Conservation (phyloP, 192 early-diverging fungal genomes). For the Neocallimastix lanati region DNA sequence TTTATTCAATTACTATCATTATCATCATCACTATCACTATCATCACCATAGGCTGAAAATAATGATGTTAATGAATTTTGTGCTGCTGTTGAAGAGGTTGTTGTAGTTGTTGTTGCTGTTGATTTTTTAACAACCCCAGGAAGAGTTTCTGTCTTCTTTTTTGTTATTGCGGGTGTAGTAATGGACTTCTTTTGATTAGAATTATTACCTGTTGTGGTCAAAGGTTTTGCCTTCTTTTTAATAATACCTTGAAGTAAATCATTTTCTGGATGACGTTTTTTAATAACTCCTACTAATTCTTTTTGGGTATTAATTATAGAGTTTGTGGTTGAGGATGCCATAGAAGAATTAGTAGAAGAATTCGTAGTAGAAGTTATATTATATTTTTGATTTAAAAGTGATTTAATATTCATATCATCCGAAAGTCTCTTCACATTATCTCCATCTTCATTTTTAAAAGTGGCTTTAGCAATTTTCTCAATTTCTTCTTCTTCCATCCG, state of each 20-base stretch:
- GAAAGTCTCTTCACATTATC: constrained; percentile 35
- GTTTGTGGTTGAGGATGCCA: not conserved
- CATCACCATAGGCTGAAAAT: not conserved
- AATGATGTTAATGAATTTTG: not conserved
- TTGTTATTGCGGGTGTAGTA: too few species aligned
- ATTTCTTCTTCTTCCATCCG: constrained; percentile 3
- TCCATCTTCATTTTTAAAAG: constrained; percentile 49
- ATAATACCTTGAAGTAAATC: not conserved
- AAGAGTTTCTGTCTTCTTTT: not conserved
- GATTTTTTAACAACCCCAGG: too few species aligned
- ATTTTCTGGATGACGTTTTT: not conserved
- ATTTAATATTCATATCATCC: constrained; percentile 14
- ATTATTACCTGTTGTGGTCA: too few species aligned
- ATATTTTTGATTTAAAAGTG: not conserved
- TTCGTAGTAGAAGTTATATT: not conserved
- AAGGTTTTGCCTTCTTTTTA: not conserved
- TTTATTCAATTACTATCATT: not conserved
- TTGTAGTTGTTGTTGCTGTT: not conserved
- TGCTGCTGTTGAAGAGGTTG: not conserved
- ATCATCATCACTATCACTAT: not conserved
- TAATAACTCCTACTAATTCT: not conserved
- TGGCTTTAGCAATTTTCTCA: constrained; percentile 23
- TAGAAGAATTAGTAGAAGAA: not conserved
- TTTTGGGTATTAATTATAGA: not conserved
- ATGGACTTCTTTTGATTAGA: too few species aligned